Evolutionary conservation across 2,329 filamentous ascomycete species (phyloP), one percentile per base, ranked within the genome.

Genomic region (Basipetospora chlamydospora): DNA sequence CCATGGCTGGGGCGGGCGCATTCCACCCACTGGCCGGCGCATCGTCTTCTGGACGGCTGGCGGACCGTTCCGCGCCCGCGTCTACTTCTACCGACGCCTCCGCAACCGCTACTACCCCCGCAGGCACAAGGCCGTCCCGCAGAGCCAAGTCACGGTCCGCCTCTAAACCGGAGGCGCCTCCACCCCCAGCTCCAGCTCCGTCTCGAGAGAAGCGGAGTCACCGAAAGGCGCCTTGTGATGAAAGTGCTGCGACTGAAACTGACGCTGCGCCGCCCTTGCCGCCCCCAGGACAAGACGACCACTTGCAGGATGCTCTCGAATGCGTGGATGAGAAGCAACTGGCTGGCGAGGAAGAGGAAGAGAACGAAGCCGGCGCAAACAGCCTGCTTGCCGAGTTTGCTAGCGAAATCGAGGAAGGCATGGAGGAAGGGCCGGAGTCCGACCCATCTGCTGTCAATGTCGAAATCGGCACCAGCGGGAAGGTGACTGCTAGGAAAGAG

Each of bases 301-400:
- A 68, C 36, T 56, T 74, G 26, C 70, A 80, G 39, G 75, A 80
- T 46, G 77, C 80, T 3, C 63, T 96, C 3, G 90, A 96, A 58
- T 95, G 88, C 54, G 87, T 86, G 6, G 88, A 96, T 51, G 88
- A 96, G 59, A 81, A 81, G 52, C 83, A 84, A 37, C 57, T 95
- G 10, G 79, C 77, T 25, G 76, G 79, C 11, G 78, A 83, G 12
- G 77, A 79, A 2, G 74, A 75, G 12, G 63, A 77, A 38, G 76
- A 76, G 12, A 78, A 82, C 22, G 63, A 60, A 29, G 22, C 17
- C n/a, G 33, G 22, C 12, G 30, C n/a, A 23, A 17, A 23, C 31
- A 69, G 69, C 44, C 75, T 80, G 5, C 61, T 96, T 35, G 84
- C 94, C 53, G 77, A 84, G 16, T 81, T 96, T 42, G 79, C 95